Percentiles rank a stretch among this genome's conserved stretches.
These are phyloP conservation scores for Nadsonia commutata DNA, from an alignment of 1,139 yeast genomes.

Conservation along the genomic window DNA sequence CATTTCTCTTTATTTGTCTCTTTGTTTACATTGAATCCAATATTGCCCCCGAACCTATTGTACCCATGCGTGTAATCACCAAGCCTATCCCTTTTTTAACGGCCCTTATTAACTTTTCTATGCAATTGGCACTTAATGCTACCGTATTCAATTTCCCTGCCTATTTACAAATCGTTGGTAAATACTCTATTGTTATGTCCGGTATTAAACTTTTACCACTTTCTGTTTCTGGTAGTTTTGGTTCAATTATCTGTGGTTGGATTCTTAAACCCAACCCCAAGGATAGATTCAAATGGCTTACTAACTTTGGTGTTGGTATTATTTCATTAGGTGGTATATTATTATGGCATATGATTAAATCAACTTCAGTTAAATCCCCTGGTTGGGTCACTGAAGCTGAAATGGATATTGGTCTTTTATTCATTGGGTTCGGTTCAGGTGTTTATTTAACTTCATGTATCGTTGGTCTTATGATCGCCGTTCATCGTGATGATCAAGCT, in stretches of 20 bases:
- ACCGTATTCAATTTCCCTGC: slow-evolving; percentile 5
- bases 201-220: slow-evolving; percentile 4
- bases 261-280: slow-evolving; percentile 2
- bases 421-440: slow-evolving; percentile 5
- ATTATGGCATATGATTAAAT: neutral
- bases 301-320: slow-evolving; percentile 1
- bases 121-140: neutral
- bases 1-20: slow-evolving; percentile 23
- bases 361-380: neutral
- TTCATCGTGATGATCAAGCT: slow-evolving; percentile 3
- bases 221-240: slow-evolving; percentile 1
- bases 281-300: slow-evolving; percentile 1
- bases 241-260: slow-evolving; percentile 2
- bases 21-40: slow-evolving; percentile 36
- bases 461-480: slow-evolving; percentile 3
- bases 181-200: slow-evolving; percentile 1
- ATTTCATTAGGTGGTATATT: neutral
- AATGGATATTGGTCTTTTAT: neutral
- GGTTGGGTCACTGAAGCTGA: slow-evolving; percentile 1
- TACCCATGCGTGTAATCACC: slow-evolving; percentile 31
- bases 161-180: slow-evolving; percentile 4
- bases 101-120: slow-evolving; percentile 3
- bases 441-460: slow-evolving; percentile 2
- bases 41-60: slow-evolving; percentile 50
- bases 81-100: slow-evolving; percentile 4